A percentile compares a stretch with the other conserved stretches of the same genome.
phyloP scores from a whole-genome alignment of 164 flowering plant genomes.

The Piper longum region DNA sequence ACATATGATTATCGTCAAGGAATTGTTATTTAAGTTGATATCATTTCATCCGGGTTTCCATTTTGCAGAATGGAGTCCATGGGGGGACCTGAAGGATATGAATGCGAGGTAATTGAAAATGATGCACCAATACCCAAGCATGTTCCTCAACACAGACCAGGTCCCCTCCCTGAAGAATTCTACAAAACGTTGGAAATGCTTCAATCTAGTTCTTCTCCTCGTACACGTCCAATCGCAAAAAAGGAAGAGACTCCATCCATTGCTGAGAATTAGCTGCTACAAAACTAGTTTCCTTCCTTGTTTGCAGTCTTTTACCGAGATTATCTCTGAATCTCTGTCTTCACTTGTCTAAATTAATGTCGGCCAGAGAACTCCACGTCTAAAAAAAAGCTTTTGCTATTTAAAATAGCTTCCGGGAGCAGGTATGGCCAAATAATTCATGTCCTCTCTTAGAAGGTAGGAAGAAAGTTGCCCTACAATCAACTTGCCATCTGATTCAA shows the following conservation, averaged over 20 bases:
- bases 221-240: conserved; percentile 2
- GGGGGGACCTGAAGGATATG: conserved; percentile 88
- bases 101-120: conserved; percentile 75
- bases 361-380: too few species aligned
- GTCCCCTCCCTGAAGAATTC: conserved; percentile 85
- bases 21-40: background rate
- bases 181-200: conserved; percentile 60
- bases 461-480: too few species aligned
- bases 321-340: too few species aligned
- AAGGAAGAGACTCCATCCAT: conserved; percentile 4
- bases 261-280: background rate
- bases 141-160: conserved; percentile 74
- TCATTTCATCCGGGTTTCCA: background rate
- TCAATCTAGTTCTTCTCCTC: conserved; percentile 5
- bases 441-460: too few species aligned
- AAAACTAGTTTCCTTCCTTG: background rate
- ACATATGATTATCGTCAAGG: too few species aligned
- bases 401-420: too few species aligned
- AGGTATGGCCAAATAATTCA: too few species aligned
- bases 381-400: too few species aligned
- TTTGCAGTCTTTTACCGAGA: too few species aligned
- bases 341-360: too few species aligned
- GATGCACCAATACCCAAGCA: conserved; percentile 90
- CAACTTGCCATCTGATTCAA: too few species aligned
- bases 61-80: conserved; percentile 84